Evolutionary conservation across 2,329 filamentous ascomycete genomes (phyloP).

Genomic region (Ophiostoma angusticollis): DNA sequence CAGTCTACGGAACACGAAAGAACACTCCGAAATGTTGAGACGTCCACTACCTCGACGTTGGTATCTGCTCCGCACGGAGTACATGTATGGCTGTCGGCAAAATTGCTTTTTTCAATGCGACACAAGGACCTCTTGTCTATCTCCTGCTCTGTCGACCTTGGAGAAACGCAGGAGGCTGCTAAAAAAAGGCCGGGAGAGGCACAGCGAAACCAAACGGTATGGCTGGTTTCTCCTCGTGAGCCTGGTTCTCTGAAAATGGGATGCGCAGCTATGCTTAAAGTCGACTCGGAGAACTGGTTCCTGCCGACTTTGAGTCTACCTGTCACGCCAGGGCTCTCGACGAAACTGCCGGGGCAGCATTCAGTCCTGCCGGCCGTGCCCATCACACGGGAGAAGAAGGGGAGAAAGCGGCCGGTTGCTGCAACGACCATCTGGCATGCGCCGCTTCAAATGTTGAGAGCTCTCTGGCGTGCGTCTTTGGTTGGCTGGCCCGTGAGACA

Average conservation of each 20-base stretch:
- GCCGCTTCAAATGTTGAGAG: no score
- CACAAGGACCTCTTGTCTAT: not conserved
- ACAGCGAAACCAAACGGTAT: not conserved
- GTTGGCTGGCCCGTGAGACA: not conserved
- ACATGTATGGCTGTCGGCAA: no score
- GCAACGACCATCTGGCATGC: no score
- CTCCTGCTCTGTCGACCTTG: no score
- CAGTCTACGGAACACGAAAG: no score
- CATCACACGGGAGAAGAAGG: not conserved
- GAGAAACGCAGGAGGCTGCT: not conserved
- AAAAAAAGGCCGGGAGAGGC: not conserved
- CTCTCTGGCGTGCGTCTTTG: not conserved
- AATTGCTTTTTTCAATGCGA: conserved; percentile 1
- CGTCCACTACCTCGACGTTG: no score
- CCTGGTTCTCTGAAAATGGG: not conserved
- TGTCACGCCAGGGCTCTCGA: no score
- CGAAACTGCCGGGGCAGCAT: not conserved
- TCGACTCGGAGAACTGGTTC: no score
- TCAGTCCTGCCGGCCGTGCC: conserved; percentile 1
- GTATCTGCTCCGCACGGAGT: not conserved
- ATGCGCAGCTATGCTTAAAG: no score
- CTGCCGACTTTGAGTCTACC: no score
- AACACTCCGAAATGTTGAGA: no score
- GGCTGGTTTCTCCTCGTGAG: not conserved
- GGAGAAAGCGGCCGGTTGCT: not conserved